A percentile compares a stretch with the other conserved stretches of the same genome.
phyloP scores from a whole-genome alignment of 23 red algal species.

The Agarophyton chilense region DNA sequence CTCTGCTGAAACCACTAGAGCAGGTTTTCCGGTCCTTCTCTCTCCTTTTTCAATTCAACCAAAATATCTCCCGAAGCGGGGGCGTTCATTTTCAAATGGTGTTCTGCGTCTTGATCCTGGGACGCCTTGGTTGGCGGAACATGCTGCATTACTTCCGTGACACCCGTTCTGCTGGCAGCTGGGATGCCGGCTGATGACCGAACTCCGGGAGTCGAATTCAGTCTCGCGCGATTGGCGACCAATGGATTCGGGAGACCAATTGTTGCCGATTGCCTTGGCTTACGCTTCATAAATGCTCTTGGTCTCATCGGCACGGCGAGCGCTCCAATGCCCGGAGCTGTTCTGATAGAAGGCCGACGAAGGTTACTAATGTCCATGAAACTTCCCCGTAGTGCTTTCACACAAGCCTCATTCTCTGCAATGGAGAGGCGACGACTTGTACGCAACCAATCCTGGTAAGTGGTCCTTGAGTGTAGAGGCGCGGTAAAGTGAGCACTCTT shows the following conservation, averaged over 20 bases:
- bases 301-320: slow-evolving; percentile 1
- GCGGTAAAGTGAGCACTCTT: background rate
- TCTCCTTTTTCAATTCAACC: background rate
- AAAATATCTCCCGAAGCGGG: background rate
- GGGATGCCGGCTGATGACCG: slow-evolving; percentile 13
- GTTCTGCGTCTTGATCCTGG: background rate
- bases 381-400: background rate
- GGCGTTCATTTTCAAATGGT: no score
- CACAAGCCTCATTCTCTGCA: slow-evolving; percentile 7
- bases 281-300: background rate
- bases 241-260: background rate
- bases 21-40: background rate
- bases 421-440: background rate
- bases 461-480: background rate
- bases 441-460: slow-evolving; percentile 10
- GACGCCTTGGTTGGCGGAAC: background rate
- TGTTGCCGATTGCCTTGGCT: background rate
- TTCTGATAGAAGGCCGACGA: background rate
- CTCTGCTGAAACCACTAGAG: background rate
- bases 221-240: background rate
- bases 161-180: background rate
- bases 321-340: background rate
- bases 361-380: background rate
- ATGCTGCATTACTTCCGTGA: background rate
- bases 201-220: background rate